Conservation (phyloP, 2,329 filamentous ascomycete genomes). For the Endoconidiophora polonica region DNA sequence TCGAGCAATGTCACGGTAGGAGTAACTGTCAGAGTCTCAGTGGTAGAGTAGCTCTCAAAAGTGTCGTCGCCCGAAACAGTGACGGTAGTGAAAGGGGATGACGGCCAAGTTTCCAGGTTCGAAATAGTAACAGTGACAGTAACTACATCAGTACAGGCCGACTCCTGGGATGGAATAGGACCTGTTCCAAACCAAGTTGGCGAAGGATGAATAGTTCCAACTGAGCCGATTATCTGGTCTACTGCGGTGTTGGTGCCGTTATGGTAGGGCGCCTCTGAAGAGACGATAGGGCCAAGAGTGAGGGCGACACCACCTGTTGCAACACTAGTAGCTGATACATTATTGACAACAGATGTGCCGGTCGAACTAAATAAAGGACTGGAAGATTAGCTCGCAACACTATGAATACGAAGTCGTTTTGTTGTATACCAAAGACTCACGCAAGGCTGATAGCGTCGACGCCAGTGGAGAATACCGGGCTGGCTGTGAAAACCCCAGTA, state of each 20-base stretch:
- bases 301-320: background rate
- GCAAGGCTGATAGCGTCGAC: too few species aligned
- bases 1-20: conserved; percentile 5
- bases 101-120: conserved; percentile 5
- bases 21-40: conserved; percentile 9
- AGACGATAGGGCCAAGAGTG: background rate
- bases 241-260: background rate
- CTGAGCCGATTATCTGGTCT: background rate
- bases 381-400: too few species aligned
- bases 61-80: background rate
- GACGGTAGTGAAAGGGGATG: conserved; percentile 6
- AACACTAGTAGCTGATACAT: too few species aligned
- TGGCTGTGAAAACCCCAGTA: conserved; percentile 4
- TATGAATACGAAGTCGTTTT: too few species aligned
- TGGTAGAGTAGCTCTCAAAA: conserved; percentile 5
- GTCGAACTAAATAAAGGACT: too few species aligned
- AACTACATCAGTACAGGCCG: background rate
- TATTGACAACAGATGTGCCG: too few species aligned
- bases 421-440: too few species aligned
- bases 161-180: background rate
- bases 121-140: conserved; percentile 11
- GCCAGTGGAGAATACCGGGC: background rate
- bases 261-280: background rate
- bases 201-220: background rate
- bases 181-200: conserved; percentile 6